phyloP scores from a whole-genome alignment of 1,284 basidiomycete species.

The Sanghuangporus sanghuang region DNA sequence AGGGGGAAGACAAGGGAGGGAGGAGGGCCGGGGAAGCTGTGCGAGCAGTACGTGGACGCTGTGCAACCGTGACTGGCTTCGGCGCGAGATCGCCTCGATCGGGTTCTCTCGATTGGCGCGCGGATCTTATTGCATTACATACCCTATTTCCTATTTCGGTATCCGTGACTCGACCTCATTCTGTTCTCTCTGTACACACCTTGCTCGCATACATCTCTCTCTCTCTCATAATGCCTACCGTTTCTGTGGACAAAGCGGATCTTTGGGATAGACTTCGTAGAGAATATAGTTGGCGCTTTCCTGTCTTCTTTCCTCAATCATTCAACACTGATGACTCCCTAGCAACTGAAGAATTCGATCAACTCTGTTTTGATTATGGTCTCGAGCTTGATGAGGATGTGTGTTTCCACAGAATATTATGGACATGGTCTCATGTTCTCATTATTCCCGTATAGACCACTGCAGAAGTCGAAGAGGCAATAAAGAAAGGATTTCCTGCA shows the following conservation, averaged over 20 bases:
- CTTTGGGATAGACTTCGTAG: constrained; percentile 85
- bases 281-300: constrained; percentile 64
- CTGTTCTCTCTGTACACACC: constrained; percentile 16
- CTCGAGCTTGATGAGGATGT: constrained; percentile 98
- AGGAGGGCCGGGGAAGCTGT: background rate
- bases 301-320: constrained; percentile 10
- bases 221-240: constrained; percentile 73
- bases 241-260: constrained; percentile 93
- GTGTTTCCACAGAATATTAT: constrained; percentile 28
- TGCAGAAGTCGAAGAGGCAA: constrained; percentile 76
- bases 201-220: constrained; percentile 5
- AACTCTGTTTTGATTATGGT: constrained; percentile 96
- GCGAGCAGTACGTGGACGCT: background rate
- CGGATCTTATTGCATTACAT: background rate
- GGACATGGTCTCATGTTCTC: constrained; percentile 1
- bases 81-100: background rate
- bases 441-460: constrained; percentile 61
- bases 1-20: background rate
- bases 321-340: constrained; percentile 19
- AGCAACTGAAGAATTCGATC: constrained; percentile 94
- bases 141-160: background rate
- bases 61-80: background rate
- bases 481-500: constrained; percentile 76
- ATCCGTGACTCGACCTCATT: background rate
- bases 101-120: background rate